Evolutionary conservation across 371 early-diverging fungal species (phyloP).

Genomic region (Actinomortierella wolfii): DNA sequence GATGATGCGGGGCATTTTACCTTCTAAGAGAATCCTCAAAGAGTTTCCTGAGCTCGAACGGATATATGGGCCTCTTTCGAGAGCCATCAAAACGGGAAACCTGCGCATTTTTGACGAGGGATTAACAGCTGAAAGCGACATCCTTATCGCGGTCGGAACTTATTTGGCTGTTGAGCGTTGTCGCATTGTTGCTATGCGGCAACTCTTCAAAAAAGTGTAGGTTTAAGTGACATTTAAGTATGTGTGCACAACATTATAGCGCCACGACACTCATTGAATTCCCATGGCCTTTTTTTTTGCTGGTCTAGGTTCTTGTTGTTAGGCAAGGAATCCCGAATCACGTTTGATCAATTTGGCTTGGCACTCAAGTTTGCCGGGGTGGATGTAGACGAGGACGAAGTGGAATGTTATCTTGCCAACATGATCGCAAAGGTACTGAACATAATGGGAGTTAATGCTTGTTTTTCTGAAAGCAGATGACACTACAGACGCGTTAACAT

Average conservation of each 20-base stretch:
- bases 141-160: constrained; percentile 69
- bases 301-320: constrained; percentile 56
- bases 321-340: constrained; percentile 56
- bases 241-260: too few species aligned
- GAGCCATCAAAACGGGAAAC: constrained; percentile 71
- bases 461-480: neutral
- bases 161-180: constrained; percentile 81
- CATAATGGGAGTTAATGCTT: too few species aligned
- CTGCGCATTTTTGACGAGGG: constrained; percentile 70
- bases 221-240: constrained; percentile 13
- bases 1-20: constrained; percentile 69
- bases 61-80: constrained; percentile 64
- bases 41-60: constrained; percentile 60
- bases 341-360: constrained; percentile 55
- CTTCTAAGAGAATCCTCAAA: constrained; percentile 56
- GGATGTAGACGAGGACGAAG: constrained; percentile 25
- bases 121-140: constrained; percentile 54
- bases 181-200: constrained; percentile 71
- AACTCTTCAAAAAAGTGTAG: constrained; percentile 81
- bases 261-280: neutral
- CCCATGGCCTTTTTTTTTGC: neutral
- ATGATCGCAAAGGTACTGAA: constrained; percentile 76
- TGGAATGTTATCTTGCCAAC: constrained; percentile 53
- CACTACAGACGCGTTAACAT: too few species aligned
- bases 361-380: constrained; percentile 53